Base-by-base conservation (phyloP, 345 rosid genomes). In the Brassica incana region DNA sequence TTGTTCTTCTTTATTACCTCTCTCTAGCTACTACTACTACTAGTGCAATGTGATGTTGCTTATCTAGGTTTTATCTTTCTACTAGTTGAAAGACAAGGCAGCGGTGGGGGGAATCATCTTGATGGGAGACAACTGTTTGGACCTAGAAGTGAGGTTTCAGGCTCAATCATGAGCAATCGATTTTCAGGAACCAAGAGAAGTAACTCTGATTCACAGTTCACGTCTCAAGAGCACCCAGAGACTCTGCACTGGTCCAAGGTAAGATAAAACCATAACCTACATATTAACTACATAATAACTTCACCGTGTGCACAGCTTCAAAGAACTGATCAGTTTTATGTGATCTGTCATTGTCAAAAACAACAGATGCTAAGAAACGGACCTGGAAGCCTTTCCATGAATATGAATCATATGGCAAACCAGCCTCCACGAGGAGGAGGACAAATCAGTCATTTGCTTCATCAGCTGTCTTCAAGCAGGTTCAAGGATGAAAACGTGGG, bases 51-150 rank as follows among this genome's bases (percentile, higher is more conserved):
- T 76, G 65, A 71, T 52, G 15, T 38, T 43, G 0, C 35, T 80
- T 75, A 65, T 15, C 11, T 6, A 9, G 29, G 9, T 27, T 71
- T 65, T 65, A 16, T 43, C 66, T 66, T 71, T 27, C 65, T 56
- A 58, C 43, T 77, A 69, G 78, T 85, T 78, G 92, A 91, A 86
- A 29, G 32, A 29, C 32, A 29, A 83, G 84, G 64, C 43, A 84
- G 68, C 48, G 85, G 87, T 10, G 88, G 71, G 12, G 89, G 71
- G 16, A 91, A 71, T 84, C 94, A 90, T 84, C 91, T 91, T 20
- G 94, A 91, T 82, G 98, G 97, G n/a, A 92, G 71, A 83, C 97
- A 95, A 32, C 88, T 78, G 85, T 92, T 88, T 71, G 85, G 88
- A 73, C 86, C 90, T 18, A 88, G 95, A 79, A 88, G 90, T 60